Percentiles rank a stretch among this genome's conserved stretches.
These are phyloP conservation scores for Pichia paraexigua DNA, from an alignment of 805 yeast genomes.

Conservation along the genomic window DNA sequence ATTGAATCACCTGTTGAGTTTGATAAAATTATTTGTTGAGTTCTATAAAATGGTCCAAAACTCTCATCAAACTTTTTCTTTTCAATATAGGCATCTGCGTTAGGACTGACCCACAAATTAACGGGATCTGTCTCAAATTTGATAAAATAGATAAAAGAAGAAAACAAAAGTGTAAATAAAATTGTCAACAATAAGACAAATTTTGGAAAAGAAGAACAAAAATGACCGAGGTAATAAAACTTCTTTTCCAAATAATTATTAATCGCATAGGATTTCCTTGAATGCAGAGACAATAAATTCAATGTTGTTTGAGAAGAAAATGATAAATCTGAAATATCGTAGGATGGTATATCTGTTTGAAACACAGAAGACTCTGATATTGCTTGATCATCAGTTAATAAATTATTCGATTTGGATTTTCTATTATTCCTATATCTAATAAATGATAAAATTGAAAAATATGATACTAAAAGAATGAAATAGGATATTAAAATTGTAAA, in stretches of 20 bases:
- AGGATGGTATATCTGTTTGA: neutral
- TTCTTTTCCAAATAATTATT: slow-evolving; percentile 39
- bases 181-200: slow-evolving; percentile 38
- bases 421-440: neutral
- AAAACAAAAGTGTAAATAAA: slow-evolving; percentile 35
- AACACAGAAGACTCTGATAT: neutral
- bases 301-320: neutral
- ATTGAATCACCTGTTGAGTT: slow-evolving; percentile 64
- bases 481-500: slow-evolving; percentile 51
- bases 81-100: slow-evolving; percentile 60
- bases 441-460: neutral
- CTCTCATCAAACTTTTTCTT: slow-evolving; percentile 63
- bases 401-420: neutral
- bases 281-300: slow-evolving; percentile 13
- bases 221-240: slow-evolving; percentile 45
- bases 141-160: slow-evolving; percentile 44
- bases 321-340: slow-evolving; percentile 2
- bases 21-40: slow-evolving; percentile 73
- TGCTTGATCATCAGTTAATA: slow-evolving; percentile 11
- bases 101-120: slow-evolving; percentile 82
- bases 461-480: neutral
- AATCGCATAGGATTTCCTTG: slow-evolving; percentile 35
- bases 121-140: slow-evolving; percentile 73
- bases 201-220: slow-evolving; percentile 57
- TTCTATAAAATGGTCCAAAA: slow-evolving; percentile 88